Evolutionary conservation across 2,329 filamentous ascomycete genomes (phyloP).

Genomic region (Alternaria postmessia): DNA sequence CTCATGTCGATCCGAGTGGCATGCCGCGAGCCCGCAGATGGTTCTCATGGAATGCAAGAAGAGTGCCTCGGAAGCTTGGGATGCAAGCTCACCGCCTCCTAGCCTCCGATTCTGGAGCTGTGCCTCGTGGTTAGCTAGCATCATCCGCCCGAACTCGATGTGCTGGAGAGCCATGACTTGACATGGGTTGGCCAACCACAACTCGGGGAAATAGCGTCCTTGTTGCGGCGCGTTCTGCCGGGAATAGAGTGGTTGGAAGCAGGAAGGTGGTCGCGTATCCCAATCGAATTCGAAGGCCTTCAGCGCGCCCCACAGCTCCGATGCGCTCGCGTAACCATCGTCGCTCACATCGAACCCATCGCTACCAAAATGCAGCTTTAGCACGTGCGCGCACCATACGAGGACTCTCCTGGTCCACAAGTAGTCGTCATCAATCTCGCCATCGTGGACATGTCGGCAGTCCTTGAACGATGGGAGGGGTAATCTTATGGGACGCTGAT

Average conservation of each 20-base stretch:
- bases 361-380: background rate
- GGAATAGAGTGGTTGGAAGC: background rate
- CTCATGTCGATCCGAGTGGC: background rate
- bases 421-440: background rate
- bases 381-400: background rate
- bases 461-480: constrained; percentile 1
- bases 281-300: constrained; percentile 1
- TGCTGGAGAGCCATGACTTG: constrained; percentile 1
- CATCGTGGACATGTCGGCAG: background rate
- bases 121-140: background rate
- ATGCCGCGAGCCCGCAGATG: background rate
- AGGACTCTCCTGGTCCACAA: background rate
- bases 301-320: background rate
- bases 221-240: background rate
- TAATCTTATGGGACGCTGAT: background rate
- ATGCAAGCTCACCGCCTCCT: background rate
- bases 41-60: background rate
- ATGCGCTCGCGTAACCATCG: background rate
- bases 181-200: constrained; percentile 2
- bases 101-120: background rate
- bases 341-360: background rate
- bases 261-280: constrained; percentile 1
- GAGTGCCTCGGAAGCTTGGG: background rate
- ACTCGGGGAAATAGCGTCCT: background rate
- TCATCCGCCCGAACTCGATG: background rate